Percentiles rank a stretch among this genome's conserved stretches.
Conservation (phyloP, 768 basidiomycete species). For the Mycena filopes region DNA sequence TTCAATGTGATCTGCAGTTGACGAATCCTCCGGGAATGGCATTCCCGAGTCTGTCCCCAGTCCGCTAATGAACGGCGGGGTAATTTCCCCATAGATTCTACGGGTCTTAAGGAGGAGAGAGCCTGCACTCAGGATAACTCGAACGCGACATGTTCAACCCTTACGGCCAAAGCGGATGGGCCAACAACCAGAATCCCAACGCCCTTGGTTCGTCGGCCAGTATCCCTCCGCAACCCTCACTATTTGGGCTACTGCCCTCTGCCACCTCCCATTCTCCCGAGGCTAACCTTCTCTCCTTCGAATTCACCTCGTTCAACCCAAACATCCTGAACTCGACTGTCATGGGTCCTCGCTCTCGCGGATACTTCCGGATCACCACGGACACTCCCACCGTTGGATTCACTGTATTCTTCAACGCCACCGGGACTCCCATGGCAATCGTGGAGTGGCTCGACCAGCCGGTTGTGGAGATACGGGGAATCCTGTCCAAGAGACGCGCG, state of each 20-base stretch:
- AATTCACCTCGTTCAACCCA: conserved; percentile 52
- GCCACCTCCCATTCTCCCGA: conserved; percentile 7
- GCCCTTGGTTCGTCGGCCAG: conserved; percentile 11
- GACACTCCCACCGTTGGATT: conserved; percentile 38
- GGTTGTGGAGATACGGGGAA: conserved; percentile 50
- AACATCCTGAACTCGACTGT: conserved; percentile 56
- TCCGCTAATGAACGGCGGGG: background rate
- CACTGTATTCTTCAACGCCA: conserved; percentile 37
- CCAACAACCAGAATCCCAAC: conserved; percentile 1
- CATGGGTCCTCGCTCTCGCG: conserved; percentile 53
- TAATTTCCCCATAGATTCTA: background rate
- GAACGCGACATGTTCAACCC: conserved; percentile 15
- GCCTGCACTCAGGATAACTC: background rate
- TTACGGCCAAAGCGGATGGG: conserved; percentile 20
- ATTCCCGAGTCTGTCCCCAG: background rate
- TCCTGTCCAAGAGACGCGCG: conserved; percentile 46
- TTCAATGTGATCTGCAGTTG: background rate
- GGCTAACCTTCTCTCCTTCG: conserved; percentile 47
- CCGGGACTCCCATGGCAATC: conserved; percentile 49
- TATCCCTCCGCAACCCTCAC: conserved; percentile 18
- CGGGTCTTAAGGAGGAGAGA: background rate
- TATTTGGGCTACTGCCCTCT: conserved; percentile 17
- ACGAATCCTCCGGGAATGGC: background rate
- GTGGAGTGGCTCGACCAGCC: conserved; percentile 57
- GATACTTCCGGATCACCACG: conserved; percentile 53